Base-by-base conservation (phyloP, 2,329 filamentous ascomycete genomes). In the Chaetomium globosum region DNA sequence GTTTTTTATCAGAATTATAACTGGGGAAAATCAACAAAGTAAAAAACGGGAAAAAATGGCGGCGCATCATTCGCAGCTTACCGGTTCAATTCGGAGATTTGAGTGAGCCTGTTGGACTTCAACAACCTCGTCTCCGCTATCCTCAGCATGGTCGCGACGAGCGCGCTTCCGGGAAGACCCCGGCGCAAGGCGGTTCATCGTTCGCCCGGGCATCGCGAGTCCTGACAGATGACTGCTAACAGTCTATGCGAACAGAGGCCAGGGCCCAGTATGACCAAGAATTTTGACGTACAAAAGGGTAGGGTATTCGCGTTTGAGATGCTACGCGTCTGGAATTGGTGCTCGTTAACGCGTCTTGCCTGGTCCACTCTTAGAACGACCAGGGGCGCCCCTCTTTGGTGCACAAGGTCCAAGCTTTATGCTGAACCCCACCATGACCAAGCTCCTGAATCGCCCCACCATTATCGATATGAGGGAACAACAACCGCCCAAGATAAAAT, bases 91-190 rank as follows among this genome's bases (percentile, higher is more conserved):
- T 43, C 76, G 75, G 30, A 81, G 70, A 28, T 74, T 77, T 1
- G 81, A 81, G 67, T 76, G 79, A 13, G 79, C 79, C 53, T 77
- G 73, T n/a, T 73, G 74, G n/a, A 76, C 71, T 19, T 80, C 74
- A 2, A 75, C 71, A 31, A 75, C 67, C 23, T 77, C 74, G 8
- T 73, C 74, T n/a, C 75, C 74, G 59, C 75, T 72, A 19, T 71
- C 71, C 9, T 74, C 72, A 39, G 71, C 72, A 36, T 78, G 76
- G 48, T 70, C 74, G 58, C 71, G 76, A 52, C 79, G 77, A 26
- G 77, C 75, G 68, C 83, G 80, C 73, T 85, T 85, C 28, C 74
- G 67, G 6, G 73, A 71, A 28, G 72, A 63, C 59, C 68, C 67
- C 26, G 56, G 68, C 59, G 65, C 70, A 28, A 70, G 60, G 56